phyloP scores from a whole-genome alignment of 345 rosid genomes.

The Brassica juncea region DNA sequence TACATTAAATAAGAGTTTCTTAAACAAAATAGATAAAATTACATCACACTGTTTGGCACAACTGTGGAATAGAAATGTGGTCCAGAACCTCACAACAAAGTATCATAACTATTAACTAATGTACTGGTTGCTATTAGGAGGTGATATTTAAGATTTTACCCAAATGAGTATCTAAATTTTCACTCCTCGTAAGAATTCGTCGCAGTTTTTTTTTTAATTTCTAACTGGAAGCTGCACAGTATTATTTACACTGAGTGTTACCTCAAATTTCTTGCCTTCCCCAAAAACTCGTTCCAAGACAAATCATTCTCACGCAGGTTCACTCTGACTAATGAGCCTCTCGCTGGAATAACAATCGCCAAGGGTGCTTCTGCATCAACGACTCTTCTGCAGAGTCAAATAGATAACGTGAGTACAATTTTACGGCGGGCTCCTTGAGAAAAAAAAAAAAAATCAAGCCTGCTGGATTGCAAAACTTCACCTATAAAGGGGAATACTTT shows the following conservation, averaged over 20 bases:
- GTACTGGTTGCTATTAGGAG: background rate
- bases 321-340: conserved; percentile 49
- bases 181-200: background rate
- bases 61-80: background rate
- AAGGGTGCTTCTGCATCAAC: conserved; percentile 82
- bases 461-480: conserved; percentile 42
- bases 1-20: background rate
- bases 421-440: background rate
- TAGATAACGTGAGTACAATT: conserved; percentile 40
- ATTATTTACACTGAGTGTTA: conserved; percentile 37
- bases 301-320: conserved; percentile 76
- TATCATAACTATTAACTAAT: background rate
- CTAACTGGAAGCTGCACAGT: background rate
- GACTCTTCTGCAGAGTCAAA: conserved; percentile 75
- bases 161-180: background rate
- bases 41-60: background rate
- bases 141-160: background rate
- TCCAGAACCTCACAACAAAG: background rate
- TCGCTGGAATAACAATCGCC: conserved; percentile 74
- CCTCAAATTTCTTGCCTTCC: conserved; percentile 57
- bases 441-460: background rate
- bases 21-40: background rate
- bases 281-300: conserved; percentile 76
- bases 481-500: conserved; percentile 88
- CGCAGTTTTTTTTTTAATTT: background rate